Evolutionary conservation across 352 stramenopile species (phyloP), one percentile per base, ranked within the genome.

Genomic region (Phytopythium delawarense): DNA sequence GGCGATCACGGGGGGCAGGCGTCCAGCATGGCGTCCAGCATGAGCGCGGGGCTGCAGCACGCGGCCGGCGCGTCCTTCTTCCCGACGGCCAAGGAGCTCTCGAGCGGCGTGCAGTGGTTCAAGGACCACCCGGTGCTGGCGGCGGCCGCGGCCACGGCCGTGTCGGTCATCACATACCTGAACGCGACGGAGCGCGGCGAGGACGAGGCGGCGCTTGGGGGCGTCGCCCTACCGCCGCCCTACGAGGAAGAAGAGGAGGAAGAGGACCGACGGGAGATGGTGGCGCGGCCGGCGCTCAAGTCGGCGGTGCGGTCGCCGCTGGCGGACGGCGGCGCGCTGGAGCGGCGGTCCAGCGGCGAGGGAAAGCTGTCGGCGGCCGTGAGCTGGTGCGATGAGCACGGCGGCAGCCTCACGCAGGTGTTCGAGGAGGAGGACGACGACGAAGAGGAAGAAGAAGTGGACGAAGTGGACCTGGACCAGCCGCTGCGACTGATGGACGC

Each of bases 91-190:
- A 89, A 92, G 64, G 87, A 95, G 70, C 77, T 95, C 51, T 91
- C 81, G 1, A 88, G 79, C 46, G 84, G 87, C 9, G 64, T 95
- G 37, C 84, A 92, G 66, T 95, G 87, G 87, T 89, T 92, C 62
- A 88, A 87, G 58, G 84, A 95, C 59, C 87, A 95, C 63, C 87
- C 87, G 30, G 79, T 95, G 50, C 75, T 92, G 28, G 84, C 83
- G 28, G 81, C 84, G 1, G 87, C 82, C 2, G 87, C 87, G 20
- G 87, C 84, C 57, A 92, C 87, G 1, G 82, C 87, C 46, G 83
- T 95, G 49, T 92, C 82, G 16, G 79, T 92, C 58, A 89, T 94
- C 71, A 94, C 84, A 49, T 94, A 92, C 65, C 71, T 87, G 51
- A 88, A 89, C 66, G 74, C 82, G 55, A 64, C 76, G 44, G 71